phyloP scores from a whole-genome alignment of 129 eudicot genomes.

The Solidago caesia region DNA sequence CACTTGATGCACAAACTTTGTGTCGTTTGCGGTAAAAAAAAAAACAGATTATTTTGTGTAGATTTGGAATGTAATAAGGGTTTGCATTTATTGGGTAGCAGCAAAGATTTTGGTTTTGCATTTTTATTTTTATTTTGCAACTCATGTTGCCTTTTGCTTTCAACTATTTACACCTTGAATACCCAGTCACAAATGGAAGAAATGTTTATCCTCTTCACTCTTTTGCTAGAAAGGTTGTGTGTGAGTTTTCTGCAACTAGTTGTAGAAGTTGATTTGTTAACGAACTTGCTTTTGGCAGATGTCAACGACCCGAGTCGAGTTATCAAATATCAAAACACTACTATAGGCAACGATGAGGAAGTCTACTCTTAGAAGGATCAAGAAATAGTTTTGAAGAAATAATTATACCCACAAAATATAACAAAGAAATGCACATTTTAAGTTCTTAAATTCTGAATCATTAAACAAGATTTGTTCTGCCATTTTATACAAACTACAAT shows the following conservation, averaged over 20 bases:
- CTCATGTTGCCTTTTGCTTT: not conserved
- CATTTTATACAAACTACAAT: not conserved
- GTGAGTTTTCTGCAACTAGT: too few relatives aligned
- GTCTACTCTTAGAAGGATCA: too few relatives aligned
- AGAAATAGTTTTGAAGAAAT: not conserved
- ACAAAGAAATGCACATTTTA: constrained; percentile 8
- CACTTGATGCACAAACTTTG: constrained; percentile 32
- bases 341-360: too few relatives aligned
- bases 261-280: too few relatives aligned
- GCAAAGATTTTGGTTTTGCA: constrained; percentile 26
- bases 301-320: too few relatives aligned
- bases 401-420: not conserved
- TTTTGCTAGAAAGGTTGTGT: too few relatives aligned
- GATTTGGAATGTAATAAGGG: constrained; percentile 24
- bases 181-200: not conserved
- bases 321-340: too few relatives aligned
- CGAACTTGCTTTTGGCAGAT: too few relatives aligned
- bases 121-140: not conserved
- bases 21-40: constrained; percentile 25
- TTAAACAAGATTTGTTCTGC: not conserved
- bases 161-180: not conserved
- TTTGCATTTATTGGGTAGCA: constrained; percentile 18
- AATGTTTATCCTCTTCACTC: not conserved
- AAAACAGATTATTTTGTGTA: constrained; percentile 8
- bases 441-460: constrained; percentile 4